A percentile compares a stretch with the other conserved stretches of the same genome.
Evolutionary conservation across 2,329 filamentous ascomycete species (phyloP).

Genomic region (Alternaria ventricosa): DNA sequence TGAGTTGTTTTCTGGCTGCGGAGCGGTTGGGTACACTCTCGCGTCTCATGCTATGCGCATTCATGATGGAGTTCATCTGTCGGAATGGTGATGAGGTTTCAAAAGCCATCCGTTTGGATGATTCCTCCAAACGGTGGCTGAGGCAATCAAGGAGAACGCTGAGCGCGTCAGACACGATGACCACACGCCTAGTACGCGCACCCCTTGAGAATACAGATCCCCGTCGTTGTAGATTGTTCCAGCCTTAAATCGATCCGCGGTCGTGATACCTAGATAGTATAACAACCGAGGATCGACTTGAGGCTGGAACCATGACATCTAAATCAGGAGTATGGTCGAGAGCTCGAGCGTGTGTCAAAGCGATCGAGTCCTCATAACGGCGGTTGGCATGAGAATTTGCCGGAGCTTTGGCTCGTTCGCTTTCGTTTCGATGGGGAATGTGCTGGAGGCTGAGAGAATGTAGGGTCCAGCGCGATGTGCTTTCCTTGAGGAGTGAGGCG

Average conservation of each 20-base stretch:
- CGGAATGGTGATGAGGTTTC: not conserved
- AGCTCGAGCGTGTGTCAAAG: not conserved
- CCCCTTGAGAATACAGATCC: not conserved
- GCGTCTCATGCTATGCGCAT: not conserved
- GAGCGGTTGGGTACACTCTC: not conserved
- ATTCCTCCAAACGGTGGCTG: not conserved
- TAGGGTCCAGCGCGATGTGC: not conserved
- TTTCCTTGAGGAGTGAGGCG: not conserved
- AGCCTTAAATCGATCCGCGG: not conserved
- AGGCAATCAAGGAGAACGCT: not conserved
- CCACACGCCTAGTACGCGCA: not conserved
- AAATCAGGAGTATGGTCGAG: not conserved
- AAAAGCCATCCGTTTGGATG: not conserved
- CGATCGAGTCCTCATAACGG: not conserved
- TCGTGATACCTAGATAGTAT: not conserved
- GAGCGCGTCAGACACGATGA: not conserved
- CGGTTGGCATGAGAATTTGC: not conserved
- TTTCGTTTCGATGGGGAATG: not conserved
- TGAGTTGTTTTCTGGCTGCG: not conserved
- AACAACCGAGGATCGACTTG: not conserved
- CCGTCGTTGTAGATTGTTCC: not conserved
- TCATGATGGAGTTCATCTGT: not conserved
- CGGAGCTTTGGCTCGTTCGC: not conserved
- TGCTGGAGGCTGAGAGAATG: not conserved
- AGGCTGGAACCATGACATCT: not conserved